Conservation (phyloP, 768 basidiomycete species). For the Crepidotus variabilis region DNA sequence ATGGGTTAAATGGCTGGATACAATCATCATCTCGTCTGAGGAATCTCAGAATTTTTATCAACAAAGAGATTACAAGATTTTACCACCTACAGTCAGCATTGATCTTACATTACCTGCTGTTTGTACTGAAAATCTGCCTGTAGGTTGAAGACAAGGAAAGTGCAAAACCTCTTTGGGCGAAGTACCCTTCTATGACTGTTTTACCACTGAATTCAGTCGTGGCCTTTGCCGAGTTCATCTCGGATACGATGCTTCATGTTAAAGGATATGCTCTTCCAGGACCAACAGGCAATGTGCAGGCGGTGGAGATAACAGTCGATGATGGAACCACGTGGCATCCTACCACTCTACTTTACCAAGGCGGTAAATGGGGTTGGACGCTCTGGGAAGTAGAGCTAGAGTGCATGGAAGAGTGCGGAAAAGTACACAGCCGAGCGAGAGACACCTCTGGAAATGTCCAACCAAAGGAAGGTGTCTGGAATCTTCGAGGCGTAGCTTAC, state of each 20-base stretch:
- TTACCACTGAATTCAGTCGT: slow-evolving; percentile 64
- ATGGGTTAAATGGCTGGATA: slow-evolving; percentile 77
- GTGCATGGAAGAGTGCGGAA: slow-evolving; percentile 27
- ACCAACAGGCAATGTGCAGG: slow-evolving; percentile 36
- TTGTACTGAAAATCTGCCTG: background rate
- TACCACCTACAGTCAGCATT: slow-evolving; percentile 43
- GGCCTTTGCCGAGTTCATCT: slow-evolving; percentile 32
- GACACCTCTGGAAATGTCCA: slow-evolving; percentile 50
- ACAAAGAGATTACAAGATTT: slow-evolving; percentile 66
- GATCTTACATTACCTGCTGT: background rate
- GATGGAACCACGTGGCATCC: slow-evolving; percentile 47
- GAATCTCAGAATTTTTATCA: slow-evolving; percentile 73
- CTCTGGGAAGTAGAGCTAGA: slow-evolving; percentile 57
- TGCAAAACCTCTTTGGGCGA: slow-evolving; percentile 45
- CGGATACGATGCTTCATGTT: slow-evolving; percentile 32
- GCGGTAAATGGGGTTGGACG: slow-evolving; percentile 72
- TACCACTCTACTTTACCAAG: slow-evolving; percentile 52
- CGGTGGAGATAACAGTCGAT: slow-evolving; percentile 51
- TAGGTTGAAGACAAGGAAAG: slow-evolving; percentile 45
- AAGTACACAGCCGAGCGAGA: slow-evolving; percentile 46
- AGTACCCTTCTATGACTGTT: slow-evolving; percentile 54
- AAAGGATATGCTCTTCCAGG: slow-evolving; percentile 60
- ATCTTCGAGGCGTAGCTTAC: slow-evolving; percentile 61
- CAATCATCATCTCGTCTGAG: slow-evolving; percentile 43
- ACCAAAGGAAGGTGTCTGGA: slow-evolving; percentile 51